phyloP scores from a whole-genome alignment of 345 rosid genomes.

The Linum usitatissimum region DNA sequence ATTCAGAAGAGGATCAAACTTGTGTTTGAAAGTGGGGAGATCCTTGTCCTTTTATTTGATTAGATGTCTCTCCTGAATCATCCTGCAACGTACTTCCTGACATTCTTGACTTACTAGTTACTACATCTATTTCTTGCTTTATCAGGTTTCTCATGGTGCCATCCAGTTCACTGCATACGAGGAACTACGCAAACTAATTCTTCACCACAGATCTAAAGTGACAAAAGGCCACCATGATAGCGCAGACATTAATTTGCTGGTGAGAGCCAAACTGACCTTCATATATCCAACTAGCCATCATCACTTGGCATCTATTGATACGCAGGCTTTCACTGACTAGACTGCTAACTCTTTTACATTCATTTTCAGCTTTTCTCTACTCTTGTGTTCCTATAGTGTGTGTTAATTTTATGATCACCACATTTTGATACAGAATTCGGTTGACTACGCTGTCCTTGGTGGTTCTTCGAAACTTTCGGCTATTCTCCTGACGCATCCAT shows the following conservation, averaged over 20 bases:
- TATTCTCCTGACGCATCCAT: slow-evolving; percentile 75
- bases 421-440: slow-evolving; percentile 46
- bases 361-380: not conserved
- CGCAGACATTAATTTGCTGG: slow-evolving; percentile 41
- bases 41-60: no score
- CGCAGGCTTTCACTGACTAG: not conserved
- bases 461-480: slow-evolving; percentile 85
- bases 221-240: slow-evolving; percentile 23
- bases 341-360: not conserved
- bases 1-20: not conserved
- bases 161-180: slow-evolving; percentile 86
- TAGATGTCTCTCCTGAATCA: not conserved
- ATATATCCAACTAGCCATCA: not conserved
- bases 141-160: slow-evolving; percentile 97
- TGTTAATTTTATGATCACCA: not conserved
- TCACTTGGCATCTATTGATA: not conserved
- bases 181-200: slow-evolving; percentile 63
- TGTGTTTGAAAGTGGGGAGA: not conserved
- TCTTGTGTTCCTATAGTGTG: not conserved
- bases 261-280: slow-evolving; percentile 17
- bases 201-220: slow-evolving; percentile 35
- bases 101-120: not conserved
- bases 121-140: slow-evolving; percentile 20
- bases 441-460: slow-evolving; percentile 80
- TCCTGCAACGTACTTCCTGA: not conserved